Conservation (phyloP, 306 rosid species). For the Carpinus viminea region DNA sequence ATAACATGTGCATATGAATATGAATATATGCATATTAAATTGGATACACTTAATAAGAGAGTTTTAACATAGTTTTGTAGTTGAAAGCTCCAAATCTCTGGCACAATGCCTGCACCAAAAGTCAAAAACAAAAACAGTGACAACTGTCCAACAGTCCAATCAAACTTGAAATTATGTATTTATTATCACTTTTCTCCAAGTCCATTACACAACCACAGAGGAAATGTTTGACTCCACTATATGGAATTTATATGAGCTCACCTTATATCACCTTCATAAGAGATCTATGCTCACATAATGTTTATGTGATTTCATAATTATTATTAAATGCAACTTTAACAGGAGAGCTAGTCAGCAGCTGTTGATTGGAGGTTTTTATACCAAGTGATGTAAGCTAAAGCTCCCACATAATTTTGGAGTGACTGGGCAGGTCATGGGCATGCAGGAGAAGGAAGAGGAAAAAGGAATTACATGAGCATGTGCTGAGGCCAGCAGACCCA, state of each 20-base stretch:
- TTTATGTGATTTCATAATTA: background rate
- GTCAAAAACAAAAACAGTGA: background rate
- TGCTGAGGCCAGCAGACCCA: background rate
- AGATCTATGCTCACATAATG: background rate
- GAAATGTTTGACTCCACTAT: background rate
- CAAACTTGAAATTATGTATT: background rate
- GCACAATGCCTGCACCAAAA: background rate
- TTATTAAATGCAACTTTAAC: background rate
- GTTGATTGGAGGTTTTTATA: conserved; percentile 2
- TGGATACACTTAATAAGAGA: background rate
- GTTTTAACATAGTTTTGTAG: background rate
- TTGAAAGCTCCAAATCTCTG: background rate
- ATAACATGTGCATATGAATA: background rate
- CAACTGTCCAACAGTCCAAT: background rate
- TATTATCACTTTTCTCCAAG: background rate
- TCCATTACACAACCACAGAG: background rate
- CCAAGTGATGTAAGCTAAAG: background rate
- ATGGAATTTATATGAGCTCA: background rate
- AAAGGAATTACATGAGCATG: background rate
- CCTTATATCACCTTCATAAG: background rate
- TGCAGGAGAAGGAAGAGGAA: background rate
- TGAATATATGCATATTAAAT: background rate
- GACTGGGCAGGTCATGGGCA: background rate
- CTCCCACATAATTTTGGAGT: background rate
- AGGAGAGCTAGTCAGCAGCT: background rate